Percentiles rank a stretch among this genome's conserved stretches.
These are phyloP conservation scores for Alternaria burnsii DNA, from an alignment of 2,329 filamentous ascomycete species.

Conservation along the genomic window DNA sequence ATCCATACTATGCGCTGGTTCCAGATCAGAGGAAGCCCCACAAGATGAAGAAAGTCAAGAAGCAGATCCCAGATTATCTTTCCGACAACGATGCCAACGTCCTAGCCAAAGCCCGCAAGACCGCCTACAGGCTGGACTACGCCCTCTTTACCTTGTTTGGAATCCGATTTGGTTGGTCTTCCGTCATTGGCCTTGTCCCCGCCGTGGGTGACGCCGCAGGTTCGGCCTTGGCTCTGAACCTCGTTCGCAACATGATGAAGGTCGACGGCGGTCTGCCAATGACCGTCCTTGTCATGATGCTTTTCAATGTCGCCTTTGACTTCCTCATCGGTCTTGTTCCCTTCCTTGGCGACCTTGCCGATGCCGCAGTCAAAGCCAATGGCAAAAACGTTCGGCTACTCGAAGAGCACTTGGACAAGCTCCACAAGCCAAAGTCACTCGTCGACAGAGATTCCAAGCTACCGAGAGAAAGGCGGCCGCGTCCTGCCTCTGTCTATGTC, in stretches of 20 bases:
- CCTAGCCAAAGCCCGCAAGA: conserved; percentile 84
- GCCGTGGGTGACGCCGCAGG: conserved; percentile 63
- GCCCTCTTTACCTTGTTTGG: conserved; percentile 82
- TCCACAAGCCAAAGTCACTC: conserved; percentile 63
- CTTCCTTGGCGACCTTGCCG: conserved; percentile 77
- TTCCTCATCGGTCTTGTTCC: conserved; percentile 78
- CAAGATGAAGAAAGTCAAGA: conserved; percentile 84
- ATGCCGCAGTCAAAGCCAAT: conserved; percentile 78
- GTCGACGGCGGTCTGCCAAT: conserved; percentile 79
- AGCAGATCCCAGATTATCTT: conserved; percentile 82
- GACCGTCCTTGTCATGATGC: conserved; percentile 72
- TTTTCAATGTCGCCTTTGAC: conserved; percentile 79
- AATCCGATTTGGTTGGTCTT: conserved; percentile 87
- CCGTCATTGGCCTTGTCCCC: conserved; percentile 84
- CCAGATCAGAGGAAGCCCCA: conserved; percentile 75
- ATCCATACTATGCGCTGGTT: conserved; percentile 88
- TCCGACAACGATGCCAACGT: conserved; percentile 82
- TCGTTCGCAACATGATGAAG: conserved; percentile 75
- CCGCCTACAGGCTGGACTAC: conserved; percentile 87
- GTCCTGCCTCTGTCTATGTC: conserved; percentile 58
- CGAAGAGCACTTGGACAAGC: conserved; percentile 72
- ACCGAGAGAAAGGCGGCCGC: conserved; percentile 39
- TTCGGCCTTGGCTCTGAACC: conserved; percentile 66
- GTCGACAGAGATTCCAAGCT: conserved; percentile 29
- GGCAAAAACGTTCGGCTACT: conserved; percentile 77